These are phyloP conservation scores for Candida khao-thaluensis DNA, from an alignment of 805 yeast species.

Conservation along the genomic window DNA sequence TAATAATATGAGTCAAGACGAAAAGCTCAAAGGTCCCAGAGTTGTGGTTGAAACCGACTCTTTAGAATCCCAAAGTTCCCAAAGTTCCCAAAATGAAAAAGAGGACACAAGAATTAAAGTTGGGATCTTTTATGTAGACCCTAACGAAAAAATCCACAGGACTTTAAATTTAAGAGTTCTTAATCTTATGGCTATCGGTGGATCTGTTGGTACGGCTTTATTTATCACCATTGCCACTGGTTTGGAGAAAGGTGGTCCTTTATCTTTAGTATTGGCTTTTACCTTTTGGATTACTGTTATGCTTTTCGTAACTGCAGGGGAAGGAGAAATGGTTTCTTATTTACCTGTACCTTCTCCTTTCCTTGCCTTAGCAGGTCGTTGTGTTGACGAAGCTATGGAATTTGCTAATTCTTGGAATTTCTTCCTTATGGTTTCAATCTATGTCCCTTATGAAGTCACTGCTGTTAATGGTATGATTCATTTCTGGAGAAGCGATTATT, in stretches of 20 bases:
- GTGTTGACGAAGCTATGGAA: constrained; percentile 39
- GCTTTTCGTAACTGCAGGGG: constrained; percentile 31
- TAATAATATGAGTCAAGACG: no score
- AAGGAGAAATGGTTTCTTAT: constrained; percentile 38
- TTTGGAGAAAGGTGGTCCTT: constrained; percentile 32
- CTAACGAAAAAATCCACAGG: constrained; percentile 11
- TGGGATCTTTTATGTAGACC: constrained; percentile 3
- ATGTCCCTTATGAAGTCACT: constrained; percentile 48
- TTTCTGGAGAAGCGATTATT: constrained; percentile 48
- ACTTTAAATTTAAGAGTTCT: constrained; percentile 8
- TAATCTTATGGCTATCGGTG: constrained; percentile 20
- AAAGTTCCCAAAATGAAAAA: no score
- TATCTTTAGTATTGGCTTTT: constrained; percentile 31
- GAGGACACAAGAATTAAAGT: not conserved
- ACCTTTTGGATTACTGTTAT: constrained; percentile 33
- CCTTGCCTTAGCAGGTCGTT: constrained; percentile 37
- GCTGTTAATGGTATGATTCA: constrained; percentile 54
- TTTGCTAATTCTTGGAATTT: constrained; percentile 32
- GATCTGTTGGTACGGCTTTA: constrained; percentile 35
- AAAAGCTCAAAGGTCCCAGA: no score
- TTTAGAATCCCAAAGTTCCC: not conserved
- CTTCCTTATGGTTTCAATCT: constrained; percentile 43
- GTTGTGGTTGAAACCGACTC: no score
- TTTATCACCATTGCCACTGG: constrained; percentile 33
- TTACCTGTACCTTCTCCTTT: constrained; percentile 37